phyloP scores from a whole-genome alignment of 768 basidiomycete species.

The Tephrocybe sp. region DNA sequence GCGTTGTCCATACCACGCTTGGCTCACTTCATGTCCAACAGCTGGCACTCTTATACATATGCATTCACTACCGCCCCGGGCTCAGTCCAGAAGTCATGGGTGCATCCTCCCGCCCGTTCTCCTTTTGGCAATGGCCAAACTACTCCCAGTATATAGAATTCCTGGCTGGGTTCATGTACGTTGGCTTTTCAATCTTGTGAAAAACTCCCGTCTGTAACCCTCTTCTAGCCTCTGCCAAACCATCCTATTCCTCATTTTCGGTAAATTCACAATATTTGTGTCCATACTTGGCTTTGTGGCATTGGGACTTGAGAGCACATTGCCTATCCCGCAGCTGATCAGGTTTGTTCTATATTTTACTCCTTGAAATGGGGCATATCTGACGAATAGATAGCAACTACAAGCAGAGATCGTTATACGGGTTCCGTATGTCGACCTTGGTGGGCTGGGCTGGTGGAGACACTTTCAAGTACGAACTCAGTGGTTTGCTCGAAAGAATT shows the following conservation, averaged over 20 bases:
- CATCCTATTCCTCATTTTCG: slow-evolving; percentile 74
- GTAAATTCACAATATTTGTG: slow-evolving; percentile 58
- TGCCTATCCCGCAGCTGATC: slow-evolving; percentile 83
- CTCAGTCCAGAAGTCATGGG: slow-evolving; percentile 57
- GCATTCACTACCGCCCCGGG: slow-evolving; percentile 66
- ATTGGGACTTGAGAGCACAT: slow-evolving; percentile 77
- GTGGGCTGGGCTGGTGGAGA: slow-evolving; percentile 85
- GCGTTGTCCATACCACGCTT: too few relatives aligned
- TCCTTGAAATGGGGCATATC: slow-evolving; percentile 1
- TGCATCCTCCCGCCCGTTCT: slow-evolving; percentile 60
- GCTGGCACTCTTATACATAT: slow-evolving; percentile 80
- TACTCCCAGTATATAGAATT: slow-evolving; percentile 83
- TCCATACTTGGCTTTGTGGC: slow-evolving; percentile 71
- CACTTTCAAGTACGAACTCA: slow-evolving; percentile 65
- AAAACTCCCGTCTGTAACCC: neutral
- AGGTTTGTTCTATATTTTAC: slow-evolving; percentile 42
- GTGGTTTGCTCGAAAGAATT: slow-evolving; percentile 3
- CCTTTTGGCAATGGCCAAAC: slow-evolving; percentile 84
- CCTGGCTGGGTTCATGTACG: slow-evolving; percentile 74
- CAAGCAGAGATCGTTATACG: slow-evolving; percentile 75
- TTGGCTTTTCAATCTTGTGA: neutral
- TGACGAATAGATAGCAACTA: slow-evolving; percentile 54
- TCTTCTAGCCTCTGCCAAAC: slow-evolving; percentile 57
- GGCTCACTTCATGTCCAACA: slow-evolving; percentile 29
- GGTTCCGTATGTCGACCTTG: slow-evolving; percentile 79